Conservation (phyloP, 495 filamentous ascomycete species). For the Apiosordaria backusii region DNA sequence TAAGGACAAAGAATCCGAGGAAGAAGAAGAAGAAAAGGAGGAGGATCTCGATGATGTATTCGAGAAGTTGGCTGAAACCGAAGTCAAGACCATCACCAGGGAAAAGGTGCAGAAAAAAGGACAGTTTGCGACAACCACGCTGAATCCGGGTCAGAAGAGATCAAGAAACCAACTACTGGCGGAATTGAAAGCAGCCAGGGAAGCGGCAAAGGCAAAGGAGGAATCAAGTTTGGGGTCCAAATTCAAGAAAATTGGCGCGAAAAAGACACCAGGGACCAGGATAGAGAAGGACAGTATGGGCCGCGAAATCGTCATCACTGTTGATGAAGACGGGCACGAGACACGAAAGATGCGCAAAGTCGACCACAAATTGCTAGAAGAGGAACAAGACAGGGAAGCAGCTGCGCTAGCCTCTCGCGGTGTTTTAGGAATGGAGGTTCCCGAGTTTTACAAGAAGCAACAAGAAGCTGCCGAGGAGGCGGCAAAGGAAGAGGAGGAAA, state of each 20-base stretch:
- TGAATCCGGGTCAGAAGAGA: slow-evolving; percentile 61
- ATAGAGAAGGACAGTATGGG: slow-evolving; percentile 74
- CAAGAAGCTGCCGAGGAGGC: slow-evolving; percentile 29
- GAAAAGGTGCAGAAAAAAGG: slow-evolving; percentile 69
- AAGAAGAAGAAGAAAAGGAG: slow-evolving; percentile 26
- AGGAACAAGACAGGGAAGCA: slow-evolving; percentile 38
- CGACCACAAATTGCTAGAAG: slow-evolving; percentile 32
- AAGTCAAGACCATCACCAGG: slow-evolving; percentile 52
- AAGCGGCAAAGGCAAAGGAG: slow-evolving; percentile 53
- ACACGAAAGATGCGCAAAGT: slow-evolving; percentile 75
- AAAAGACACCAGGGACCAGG: slow-evolving; percentile 58
- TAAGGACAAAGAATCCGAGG: slow-evolving; percentile 25
- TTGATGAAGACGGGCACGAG: slow-evolving; percentile 81
- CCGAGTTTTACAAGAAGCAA: slow-evolving; percentile 52
- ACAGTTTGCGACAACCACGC: slow-evolving; percentile 61
- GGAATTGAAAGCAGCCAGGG: slow-evolving; percentile 73
- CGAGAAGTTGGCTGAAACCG: slow-evolving; percentile 66
- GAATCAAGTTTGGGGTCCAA: slow-evolving; percentile 63
- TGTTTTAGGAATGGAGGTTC: slow-evolving; percentile 76
- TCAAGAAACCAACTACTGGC: slow-evolving; percentile 80
- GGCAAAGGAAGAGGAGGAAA: slow-evolving; percentile 47
- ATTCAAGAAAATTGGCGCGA: slow-evolving; percentile 76
- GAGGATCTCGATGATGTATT: slow-evolving; percentile 72
- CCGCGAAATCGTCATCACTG: slow-evolving; percentile 77
- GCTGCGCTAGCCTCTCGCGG: slow-evolving; percentile 64